phyloP scores from a whole-genome alignment of 148 eudicot species.

The Camellia lanceoleosa region DNA sequence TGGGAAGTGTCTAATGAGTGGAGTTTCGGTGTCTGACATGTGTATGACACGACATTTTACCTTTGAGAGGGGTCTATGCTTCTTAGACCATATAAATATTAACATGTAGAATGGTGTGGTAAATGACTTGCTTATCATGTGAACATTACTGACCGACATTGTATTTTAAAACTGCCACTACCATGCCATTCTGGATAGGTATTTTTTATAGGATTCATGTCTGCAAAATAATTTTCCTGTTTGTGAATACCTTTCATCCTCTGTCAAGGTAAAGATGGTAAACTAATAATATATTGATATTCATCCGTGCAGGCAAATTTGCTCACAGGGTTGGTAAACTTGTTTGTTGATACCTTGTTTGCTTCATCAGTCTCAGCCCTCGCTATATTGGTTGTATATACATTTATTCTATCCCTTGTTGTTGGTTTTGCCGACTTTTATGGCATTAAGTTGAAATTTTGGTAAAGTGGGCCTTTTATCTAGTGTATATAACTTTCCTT shows the following conservation, averaged over 20 bases:
- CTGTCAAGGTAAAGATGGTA: not conserved
- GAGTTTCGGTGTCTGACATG: no score
- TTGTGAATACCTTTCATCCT: not conserved
- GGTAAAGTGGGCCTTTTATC: conserved; percentile 34
- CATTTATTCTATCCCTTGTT: conserved; percentile 40
- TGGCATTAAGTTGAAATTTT: conserved; percentile 63
- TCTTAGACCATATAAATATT: no score
- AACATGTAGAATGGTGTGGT: not conserved
- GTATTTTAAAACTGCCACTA: not conserved
- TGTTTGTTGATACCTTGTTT: conserved; percentile 67
- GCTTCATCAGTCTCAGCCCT: conserved; percentile 53
- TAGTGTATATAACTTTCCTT: not conserved
- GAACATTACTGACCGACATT: not conserved
- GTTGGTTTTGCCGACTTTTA: conserved; percentile 51
- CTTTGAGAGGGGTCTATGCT: no score
- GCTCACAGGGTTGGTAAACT: conserved; percentile 81
- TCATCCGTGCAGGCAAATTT: conserved; percentile 71
- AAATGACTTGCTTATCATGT: not conserved
- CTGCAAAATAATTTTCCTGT: not conserved
- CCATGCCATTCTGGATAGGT: not conserved
- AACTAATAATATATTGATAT: conserved; percentile 1
- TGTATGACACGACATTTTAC: no score
- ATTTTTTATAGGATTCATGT: not conserved
- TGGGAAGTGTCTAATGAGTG: no score
- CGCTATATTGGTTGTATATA: conserved; percentile 51